These are phyloP conservation scores for Colletotrichum somersetense DNA, from an alignment of 2,329 filamentous ascomycete species.

Conservation along the genomic window DNA sequence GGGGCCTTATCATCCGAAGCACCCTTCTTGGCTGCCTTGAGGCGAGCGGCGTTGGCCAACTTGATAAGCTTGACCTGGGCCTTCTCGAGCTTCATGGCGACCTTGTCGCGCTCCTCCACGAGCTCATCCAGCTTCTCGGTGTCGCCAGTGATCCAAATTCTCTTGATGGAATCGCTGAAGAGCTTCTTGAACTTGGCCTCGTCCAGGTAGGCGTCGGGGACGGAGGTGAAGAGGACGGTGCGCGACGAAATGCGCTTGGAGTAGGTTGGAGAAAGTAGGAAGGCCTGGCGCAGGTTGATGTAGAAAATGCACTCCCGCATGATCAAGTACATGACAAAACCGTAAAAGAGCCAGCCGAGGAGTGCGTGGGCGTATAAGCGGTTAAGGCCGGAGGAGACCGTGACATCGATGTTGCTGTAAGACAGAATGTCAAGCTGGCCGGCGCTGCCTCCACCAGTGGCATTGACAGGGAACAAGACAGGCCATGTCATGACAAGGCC, in stretches of 20 bases:
- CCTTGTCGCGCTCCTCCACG: constrained; percentile 84
- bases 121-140: constrained; percentile 82
- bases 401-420: constrained; percentile 78
- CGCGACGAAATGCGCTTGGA: constrained; percentile 88
- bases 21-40: constrained; percentile 76
- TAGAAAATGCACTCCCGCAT: constrained; percentile 91
- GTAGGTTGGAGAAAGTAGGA: constrained; percentile 87
- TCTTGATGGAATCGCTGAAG: constrained; percentile 85
- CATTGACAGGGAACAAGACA: constrained; percentile 86
- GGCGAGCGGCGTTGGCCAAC: constrained; percentile 77
- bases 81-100: constrained; percentile 84
- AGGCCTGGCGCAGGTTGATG: constrained; percentile 93
- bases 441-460: constrained; percentile 77
- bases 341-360: constrained; percentile 84
- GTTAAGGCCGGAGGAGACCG: constrained; percentile 64
- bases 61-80: constrained; percentile 90
- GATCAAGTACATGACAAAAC: constrained; percentile 89
- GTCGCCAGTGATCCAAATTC: constrained; percentile 86
- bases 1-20: constrained; percentile 56
- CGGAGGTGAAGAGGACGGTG: constrained; percentile 89
- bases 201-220: constrained; percentile 82
- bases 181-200: constrained; percentile 82
- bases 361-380: constrained; percentile 87
- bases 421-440: constrained; percentile 81
- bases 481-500: constrained; percentile 90